Evolutionary conservation across 345 rosid genomes (phyloP).

Genomic region (Lumnitzera littorea): DNA sequence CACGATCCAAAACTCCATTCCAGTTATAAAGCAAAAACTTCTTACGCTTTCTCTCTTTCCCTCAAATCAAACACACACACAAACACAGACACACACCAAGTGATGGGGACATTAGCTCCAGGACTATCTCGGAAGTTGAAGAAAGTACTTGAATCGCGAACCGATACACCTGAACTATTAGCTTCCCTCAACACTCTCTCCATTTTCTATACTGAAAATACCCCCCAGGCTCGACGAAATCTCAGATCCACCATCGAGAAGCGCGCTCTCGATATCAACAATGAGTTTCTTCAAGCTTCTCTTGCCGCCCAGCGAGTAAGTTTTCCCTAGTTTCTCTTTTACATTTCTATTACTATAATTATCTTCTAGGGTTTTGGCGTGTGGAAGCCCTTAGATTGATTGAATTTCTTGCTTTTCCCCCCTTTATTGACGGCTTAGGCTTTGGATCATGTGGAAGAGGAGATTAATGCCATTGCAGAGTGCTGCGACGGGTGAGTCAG

Average conservation of each 20-base stretch:
- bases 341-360: not conserved
- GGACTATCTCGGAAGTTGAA: conserved; percentile 90
- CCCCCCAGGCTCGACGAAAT: conserved; percentile 81
- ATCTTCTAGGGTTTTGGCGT: not conserved
- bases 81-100: conserved; percentile 9
- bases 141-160: conserved; percentile 85
- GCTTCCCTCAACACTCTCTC: conserved; percentile 83
- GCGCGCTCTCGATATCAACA: conserved; percentile 80
- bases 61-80: too few relatives aligned
- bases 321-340: not conserved
- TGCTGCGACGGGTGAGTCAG: conserved; percentile 74
- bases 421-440: conserved; percentile 25
- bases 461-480: conserved; percentile 79
- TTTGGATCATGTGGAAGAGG: conserved; percentile 90
- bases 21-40: too few relatives aligned
- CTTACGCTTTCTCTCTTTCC: too few relatives aligned
- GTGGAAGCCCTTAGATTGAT: not conserved
- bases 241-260: conserved; percentile 98
- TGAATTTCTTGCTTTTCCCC: not conserved
- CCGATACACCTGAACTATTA: conserved; percentile 79
- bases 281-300: conserved; percentile 73
- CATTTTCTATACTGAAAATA: conserved; percentile 73
- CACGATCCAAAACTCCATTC: too few relatives aligned
- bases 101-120: conserved; percentile 75
- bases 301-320: conserved; percentile 53